These are phyloP conservation scores for Solanum tarijense DNA, from an alignment of 257 asterid species.

Conservation along the genomic window DNA sequence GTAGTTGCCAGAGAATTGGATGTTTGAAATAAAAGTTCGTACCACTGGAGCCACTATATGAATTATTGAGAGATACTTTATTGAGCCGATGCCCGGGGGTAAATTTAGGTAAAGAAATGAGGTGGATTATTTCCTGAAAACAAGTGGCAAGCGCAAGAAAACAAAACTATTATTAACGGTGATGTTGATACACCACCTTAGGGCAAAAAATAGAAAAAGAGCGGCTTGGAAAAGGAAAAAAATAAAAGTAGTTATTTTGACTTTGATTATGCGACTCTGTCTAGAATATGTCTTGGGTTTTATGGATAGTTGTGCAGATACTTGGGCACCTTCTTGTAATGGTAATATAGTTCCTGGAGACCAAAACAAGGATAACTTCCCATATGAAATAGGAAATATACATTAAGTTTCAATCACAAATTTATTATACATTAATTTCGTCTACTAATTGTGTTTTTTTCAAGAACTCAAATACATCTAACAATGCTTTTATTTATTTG, in stretches of 20 bases:
- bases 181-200: neutral
- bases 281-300: neutral
- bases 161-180: neutral
- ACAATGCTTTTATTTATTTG: too few species aligned
- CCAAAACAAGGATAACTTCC: neutral
- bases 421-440: too few species aligned
- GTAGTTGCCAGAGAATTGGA: too few species aligned
- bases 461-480: too few species aligned
- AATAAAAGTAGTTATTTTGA: too few species aligned
- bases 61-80: too few species aligned
- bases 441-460: too few species aligned
- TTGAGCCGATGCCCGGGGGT: neutral
- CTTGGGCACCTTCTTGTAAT: neutral
- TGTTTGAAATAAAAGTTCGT: neutral
- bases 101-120: too few species aligned
- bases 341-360: neutral
- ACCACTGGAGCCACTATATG: neutral
- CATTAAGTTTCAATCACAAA: too few species aligned
- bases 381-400: too few species aligned
- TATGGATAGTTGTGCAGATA: neutral
- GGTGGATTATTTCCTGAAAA: neutral
- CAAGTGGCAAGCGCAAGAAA: neutral
- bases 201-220: neutral
- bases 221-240: neutral
- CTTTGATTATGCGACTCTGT: neutral